Conservation (phyloP, 139 green algal species). For the Chlamydomonas applanata region DNA sequence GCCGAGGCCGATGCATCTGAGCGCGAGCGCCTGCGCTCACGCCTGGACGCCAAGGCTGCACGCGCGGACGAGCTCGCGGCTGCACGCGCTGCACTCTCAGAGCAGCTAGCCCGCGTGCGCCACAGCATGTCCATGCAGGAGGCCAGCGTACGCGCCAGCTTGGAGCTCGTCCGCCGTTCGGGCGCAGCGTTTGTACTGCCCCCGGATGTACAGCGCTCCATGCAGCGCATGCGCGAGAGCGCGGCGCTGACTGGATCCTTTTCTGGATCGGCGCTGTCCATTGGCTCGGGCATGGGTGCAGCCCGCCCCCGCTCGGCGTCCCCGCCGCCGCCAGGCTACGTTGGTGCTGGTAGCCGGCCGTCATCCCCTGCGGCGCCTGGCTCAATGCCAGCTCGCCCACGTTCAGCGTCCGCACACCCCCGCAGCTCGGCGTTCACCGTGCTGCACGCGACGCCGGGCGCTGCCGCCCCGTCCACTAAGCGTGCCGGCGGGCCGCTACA, state of each 20-base stretch:
- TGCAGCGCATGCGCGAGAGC: neutral
- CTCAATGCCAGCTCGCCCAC: neutral
- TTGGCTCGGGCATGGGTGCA: neutral
- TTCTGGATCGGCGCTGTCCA: too few relatives aligned
- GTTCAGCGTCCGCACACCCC: neutral
- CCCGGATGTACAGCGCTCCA: constrained; percentile 2
- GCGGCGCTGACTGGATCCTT: too few relatives aligned
- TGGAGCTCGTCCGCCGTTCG: constrained; percentile 4
- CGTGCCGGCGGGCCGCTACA: too few relatives aligned
- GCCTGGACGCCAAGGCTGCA: constrained; percentile 23
- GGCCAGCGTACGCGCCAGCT: neutral
- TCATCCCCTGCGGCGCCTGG: too few relatives aligned
- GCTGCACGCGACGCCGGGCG: too few relatives aligned
- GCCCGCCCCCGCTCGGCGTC: neutral
- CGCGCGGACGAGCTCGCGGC: constrained; percentile 26
- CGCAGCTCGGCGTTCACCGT: neutral
- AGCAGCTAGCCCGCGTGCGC: constrained; percentile 19
- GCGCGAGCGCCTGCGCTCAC: constrained; percentile 18
- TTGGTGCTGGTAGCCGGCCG: neutral
- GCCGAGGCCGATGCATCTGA: constrained; percentile 23
- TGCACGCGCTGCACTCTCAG: constrained; percentile 20
- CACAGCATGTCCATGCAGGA: constrained; percentile 28
- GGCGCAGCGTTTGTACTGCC: constrained; percentile 8
- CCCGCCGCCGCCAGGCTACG: neutral
- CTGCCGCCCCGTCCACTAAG: too few relatives aligned